These are phyloP conservation scores for Echium plantagineum DNA, from an alignment of 257 asterid genomes.

Conservation along the genomic window DNA sequence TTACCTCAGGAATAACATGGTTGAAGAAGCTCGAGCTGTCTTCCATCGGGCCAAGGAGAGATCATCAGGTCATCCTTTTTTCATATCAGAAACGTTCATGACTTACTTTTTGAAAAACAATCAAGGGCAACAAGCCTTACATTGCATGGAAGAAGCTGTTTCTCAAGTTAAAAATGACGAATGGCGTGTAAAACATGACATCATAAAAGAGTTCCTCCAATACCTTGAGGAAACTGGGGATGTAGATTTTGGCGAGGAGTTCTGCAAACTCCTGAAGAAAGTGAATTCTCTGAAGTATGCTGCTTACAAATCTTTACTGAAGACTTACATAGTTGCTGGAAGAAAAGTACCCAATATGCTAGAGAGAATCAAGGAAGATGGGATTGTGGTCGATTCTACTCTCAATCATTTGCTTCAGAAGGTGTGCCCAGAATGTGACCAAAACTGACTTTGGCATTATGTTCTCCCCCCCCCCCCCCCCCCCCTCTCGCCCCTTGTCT, in stretches of 20 bases:
- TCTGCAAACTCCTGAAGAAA: slow-evolving; percentile 45
- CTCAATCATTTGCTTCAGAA: slow-evolving; percentile 28
- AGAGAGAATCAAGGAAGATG: slow-evolving; percentile 41
- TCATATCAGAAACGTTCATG: slow-evolving; percentile 42
- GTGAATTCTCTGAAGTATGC: slow-evolving; percentile 27
- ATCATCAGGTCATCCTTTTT: slow-evolving; percentile 45
- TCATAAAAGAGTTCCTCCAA: slow-evolving; percentile 22
- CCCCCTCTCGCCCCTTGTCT: neutral
- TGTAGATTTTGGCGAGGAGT: slow-evolving; percentile 49
- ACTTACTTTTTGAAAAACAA: slow-evolving; percentile 28
- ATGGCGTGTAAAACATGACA: slow-evolving; percentile 37
- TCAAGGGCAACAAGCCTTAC: slow-evolving; percentile 29
- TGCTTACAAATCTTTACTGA: slow-evolving; percentile 31
- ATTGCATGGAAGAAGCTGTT: slow-evolving; percentile 33
- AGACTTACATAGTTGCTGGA: slow-evolving; percentile 42
- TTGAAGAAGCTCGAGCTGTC: slow-evolving; percentile 43
- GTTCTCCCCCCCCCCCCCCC: neutral
- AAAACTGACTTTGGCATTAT: neutral
- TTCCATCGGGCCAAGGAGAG: slow-evolving; percentile 24
- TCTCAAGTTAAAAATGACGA: slow-evolving; percentile 11
- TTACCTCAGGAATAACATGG: slow-evolving; percentile 37
- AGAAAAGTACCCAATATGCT: slow-evolving; percentile 24
- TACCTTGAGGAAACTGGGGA: slow-evolving; percentile 31
- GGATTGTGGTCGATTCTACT: slow-evolving; percentile 30
- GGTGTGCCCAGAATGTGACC: slow-evolving; percentile 23